Conservation (phyloP, 2,329 filamentous ascomycete species). For the Aspergillus versicolor region DNA sequence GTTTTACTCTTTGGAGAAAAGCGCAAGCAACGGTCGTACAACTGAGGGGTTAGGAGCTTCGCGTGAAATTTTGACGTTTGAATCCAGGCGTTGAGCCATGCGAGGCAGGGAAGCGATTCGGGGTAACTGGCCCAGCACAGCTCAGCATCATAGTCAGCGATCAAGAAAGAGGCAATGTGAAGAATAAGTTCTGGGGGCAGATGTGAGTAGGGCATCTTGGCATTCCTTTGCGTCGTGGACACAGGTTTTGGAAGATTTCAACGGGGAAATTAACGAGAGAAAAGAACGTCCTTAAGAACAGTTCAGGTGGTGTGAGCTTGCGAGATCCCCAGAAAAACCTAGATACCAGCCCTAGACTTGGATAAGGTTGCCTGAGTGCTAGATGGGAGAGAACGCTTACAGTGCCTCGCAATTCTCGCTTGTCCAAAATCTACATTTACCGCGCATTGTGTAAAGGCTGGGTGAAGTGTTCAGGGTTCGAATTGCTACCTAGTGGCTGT, state of each 20-base stretch:
- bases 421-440: too few relatives aligned
- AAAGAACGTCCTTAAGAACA: not conserved
- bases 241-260: not conserved
- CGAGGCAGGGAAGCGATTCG: not conserved
- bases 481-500: slow-evolving; percentile 1
- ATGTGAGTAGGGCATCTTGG: not conserved
- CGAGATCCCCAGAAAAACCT: too few relatives aligned
- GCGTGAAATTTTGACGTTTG: not conserved
- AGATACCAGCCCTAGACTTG: too few relatives aligned
- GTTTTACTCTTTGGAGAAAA: not conserved
- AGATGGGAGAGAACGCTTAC: too few relatives aligned
- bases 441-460: too few relatives aligned
- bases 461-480: not conserved
- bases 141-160: not conserved
- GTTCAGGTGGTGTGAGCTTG: too few relatives aligned
- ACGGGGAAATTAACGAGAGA: not conserved
- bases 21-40: not conserved
- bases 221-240: not conserved
- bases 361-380: too few relatives aligned
- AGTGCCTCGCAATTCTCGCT: too few relatives aligned
- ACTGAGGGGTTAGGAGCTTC: not conserved
- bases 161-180: not conserved
- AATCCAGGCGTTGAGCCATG: not conserved
- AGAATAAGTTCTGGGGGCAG: not conserved
- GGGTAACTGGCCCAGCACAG: not conserved